Conservation (phyloP, 1,139 yeast species). For the Geotrichum reessii region DNA sequence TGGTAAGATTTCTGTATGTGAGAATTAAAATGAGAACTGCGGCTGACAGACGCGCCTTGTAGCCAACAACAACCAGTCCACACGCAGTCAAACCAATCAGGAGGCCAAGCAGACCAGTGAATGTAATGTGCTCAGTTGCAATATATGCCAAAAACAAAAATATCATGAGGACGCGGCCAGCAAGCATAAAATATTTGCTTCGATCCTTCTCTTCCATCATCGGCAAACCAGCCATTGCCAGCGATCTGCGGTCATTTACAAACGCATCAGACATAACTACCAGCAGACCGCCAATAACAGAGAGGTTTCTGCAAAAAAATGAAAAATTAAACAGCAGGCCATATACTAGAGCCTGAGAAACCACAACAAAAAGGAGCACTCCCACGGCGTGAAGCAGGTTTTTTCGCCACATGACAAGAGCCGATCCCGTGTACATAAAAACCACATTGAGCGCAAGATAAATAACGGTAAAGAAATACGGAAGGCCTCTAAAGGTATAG, state of each 20-base stretch:
- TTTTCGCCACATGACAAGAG: slow-evolving; percentile 64
- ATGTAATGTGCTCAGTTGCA: slow-evolving; percentile 68
- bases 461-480: slow-evolving; percentile 66
- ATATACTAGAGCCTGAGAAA: slow-evolving; percentile 81
- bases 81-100: slow-evolving; percentile 68
- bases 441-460: slow-evolving; percentile 61
- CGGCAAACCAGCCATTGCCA: slow-evolving; percentile 85
- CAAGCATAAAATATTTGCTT: slow-evolving; percentile 77
- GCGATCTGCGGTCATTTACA: slow-evolving; percentile 68
- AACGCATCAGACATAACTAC: slow-evolving; percentile 85
- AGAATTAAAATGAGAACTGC: slow-evolving; percentile 68
- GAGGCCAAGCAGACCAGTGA: slow-evolving; percentile 59
- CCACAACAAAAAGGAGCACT: slow-evolving; percentile 63
- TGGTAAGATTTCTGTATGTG: slow-evolving; percentile 67
- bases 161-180: slow-evolving; percentile 83
- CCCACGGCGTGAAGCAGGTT: slow-evolving; percentile 67
- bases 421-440: slow-evolving; percentile 69
- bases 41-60: slow-evolving; percentile 88
- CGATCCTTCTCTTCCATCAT: slow-evolving; percentile 76
- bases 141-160: slow-evolving; percentile 83
- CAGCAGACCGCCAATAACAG: slow-evolving; percentile 88
- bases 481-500: slow-evolving; percentile 72
- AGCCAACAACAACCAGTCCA: slow-evolving; percentile 81
- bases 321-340: slow-evolving; percentile 79
- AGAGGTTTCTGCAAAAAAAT: slow-evolving; percentile 78